Base-by-base conservation (phyloP, 345 rosid genomes). In the Brassica cretica region DNA sequence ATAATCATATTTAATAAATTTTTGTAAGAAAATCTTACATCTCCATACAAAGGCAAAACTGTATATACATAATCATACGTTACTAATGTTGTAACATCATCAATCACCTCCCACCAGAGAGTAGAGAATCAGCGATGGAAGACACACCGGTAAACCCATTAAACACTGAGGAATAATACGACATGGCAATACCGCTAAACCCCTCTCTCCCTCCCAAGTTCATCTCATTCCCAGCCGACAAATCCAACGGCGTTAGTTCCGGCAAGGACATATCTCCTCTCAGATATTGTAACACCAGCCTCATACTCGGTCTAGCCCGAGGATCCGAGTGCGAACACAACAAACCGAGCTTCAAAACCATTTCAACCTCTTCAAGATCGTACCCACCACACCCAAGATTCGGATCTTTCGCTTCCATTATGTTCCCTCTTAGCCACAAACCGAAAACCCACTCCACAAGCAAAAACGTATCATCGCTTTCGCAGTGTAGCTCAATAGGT, bases 291-390 rank as follows among this genome's bases (percentile, higher is more conserved):
- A 87, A 64, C 66, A 85, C 85, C 33, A 86, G 88, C 63, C 89
- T 85, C 93, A 89, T 90, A 44, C 77, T 85, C 9, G 90, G 93
- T 72, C 93, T 87, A 4, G 71, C 75, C 3, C 66, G 64, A 18
- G 93, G 88, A 0, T 82, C 75, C 0, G 84, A 71, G 19, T 86
- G 85, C 1, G 91, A 86, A 73, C 96, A 90, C 56, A 84, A 12
- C 81, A 90, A 64, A 5, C 96, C 93, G 0, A 90, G 89, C 67
- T 84, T 84, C 67, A 89, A 72, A 18, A 85, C 91, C 82, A 86
- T 65, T 35, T 83, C 86, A 58, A 89, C 56, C 74, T 90, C 90
- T 71, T 84, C 82, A 0, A 67, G 81, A 25, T 72, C 74, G 27
- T 58, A 83, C 12, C 84, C 83, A 14, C 77, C 41, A 0, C 55